Evolutionary conservation across 192 early-diverging fungal species (phyloP), one percentile per base, ranked within the genome.

Genomic region (Podila minutissima): DNA sequence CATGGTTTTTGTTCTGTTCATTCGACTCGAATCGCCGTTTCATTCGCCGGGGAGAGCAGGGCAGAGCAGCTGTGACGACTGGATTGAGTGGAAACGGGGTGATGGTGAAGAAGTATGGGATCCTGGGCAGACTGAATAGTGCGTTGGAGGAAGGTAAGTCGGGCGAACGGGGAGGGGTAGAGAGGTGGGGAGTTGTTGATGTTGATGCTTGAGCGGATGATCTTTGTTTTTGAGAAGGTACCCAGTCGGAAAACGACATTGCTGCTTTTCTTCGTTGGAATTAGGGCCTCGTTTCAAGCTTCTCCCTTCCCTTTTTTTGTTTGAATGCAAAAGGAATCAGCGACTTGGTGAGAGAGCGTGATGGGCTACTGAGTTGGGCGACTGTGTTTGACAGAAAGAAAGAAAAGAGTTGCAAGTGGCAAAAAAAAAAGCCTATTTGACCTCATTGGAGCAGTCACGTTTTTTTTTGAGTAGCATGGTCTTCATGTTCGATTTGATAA

Each of bases 21-120:
- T 59, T 67, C 41, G 38, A 28, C 32, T 20, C 22, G 33, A 65
- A 60, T 24, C 77, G 70, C 22, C 77, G 71, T 22, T 81, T 81
- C 77, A 81, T 81, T 10, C 59, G 38, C 7, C 33, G 28, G 9
- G 61, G 59, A 13, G 28, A 63, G 29, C 15, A 15, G 5, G 35
- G 28, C 12, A 74, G 46, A 0, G 64, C 49, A 20, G 67, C 51
- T 50, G 33, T 67, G 29, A 58, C 50, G 41, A 57, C 49, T 5
- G 64, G 15, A 1, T 49, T 13, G 48, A 81, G 71, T 17, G 71
- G 66, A 26, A 64, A 81, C 5, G 71, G 71, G 5, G 62, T 81
- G 26, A 79, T 64, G 17, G 76, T 64, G 41, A 68, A 79, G 22
- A 72, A 79, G 70, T 79, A 79, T 29, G 76, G 70, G 41, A 79